phyloP scores from a whole-genome alignment of 2,329 filamentous ascomycete species.

The Bipolaris oryzae region DNA sequence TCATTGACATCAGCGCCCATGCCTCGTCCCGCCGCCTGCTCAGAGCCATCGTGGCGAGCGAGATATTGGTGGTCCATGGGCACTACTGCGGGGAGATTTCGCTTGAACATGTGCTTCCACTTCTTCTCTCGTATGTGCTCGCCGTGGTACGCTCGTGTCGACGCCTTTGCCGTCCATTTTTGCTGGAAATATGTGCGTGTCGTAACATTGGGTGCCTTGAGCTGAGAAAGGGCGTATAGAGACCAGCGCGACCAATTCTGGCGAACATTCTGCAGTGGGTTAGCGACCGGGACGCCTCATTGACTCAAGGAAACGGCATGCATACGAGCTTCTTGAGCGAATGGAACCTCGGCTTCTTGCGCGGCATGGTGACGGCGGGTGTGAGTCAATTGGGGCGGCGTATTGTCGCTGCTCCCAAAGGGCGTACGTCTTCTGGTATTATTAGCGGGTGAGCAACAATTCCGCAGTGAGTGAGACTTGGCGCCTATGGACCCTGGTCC shows the following conservation, averaged over 20 bases:
- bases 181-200: constrained; percentile 87
- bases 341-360: constrained; percentile 65
- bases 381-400: constrained; percentile 11
- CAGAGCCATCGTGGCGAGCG: constrained; percentile 79
- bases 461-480: not conserved
- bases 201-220: constrained; percentile 51
- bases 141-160: constrained; percentile 87
- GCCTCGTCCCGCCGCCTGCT: constrained; percentile 82
- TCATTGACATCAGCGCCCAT: constrained; percentile 62
- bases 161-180: constrained; percentile 91
- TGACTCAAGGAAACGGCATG: not conserved
- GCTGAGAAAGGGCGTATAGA: constrained; percentile 80
- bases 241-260: constrained; percentile 99
- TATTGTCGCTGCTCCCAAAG: constrained; percentile 11
- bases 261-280: constrained; percentile 74
- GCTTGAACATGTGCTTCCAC: constrained; percentile 92
- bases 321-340: constrained; percentile 69
- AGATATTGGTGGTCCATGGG: constrained; percentile 84
- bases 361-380: constrained; percentile 39
- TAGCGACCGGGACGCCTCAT: not conserved
- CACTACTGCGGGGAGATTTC: constrained; percentile 79
- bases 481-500: constrained; percentile 11
- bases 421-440: constrained; percentile 4
- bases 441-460: constrained; percentile 13
- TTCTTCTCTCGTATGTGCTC: constrained; percentile 91